Percentiles rank a stretch among this genome's conserved stretches.
phyloP scores from a whole-genome alignment of 2,329 filamentous ascomycete species.

The Fusarium aywerte region DNA sequence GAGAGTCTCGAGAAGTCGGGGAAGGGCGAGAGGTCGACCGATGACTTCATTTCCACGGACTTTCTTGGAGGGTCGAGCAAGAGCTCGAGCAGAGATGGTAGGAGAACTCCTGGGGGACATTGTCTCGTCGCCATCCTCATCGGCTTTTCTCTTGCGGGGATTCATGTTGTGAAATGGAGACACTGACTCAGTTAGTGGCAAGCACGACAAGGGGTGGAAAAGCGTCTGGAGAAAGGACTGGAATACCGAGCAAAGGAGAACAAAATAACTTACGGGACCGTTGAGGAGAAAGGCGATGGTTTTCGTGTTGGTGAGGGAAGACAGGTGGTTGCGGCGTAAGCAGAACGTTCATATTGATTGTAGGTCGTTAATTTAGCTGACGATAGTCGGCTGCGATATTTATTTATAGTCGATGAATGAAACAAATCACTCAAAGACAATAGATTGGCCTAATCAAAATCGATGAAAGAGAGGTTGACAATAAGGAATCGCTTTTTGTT shows the following conservation, averaged over 20 bases:
- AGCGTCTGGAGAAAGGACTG: background rate
- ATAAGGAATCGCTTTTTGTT: slow-evolving; percentile 2
- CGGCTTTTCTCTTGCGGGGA: slow-evolving; percentile 85
- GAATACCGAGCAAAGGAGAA: background rate
- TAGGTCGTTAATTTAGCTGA: slow-evolving; percentile 11
- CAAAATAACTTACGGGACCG: slow-evolving; percentile 63
- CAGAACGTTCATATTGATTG: slow-evolving; percentile 68
- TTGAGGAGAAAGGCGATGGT: slow-evolving; percentile 63
- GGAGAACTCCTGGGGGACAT: slow-evolving; percentile 88
- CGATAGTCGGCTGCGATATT: slow-evolving; percentile 9
- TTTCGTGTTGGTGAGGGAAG: slow-evolving; percentile 69
- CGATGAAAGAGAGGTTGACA: background rate
- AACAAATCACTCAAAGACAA: slow-evolving; percentile 19
- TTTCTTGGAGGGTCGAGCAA: slow-evolving; percentile 74
- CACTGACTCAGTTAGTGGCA: slow-evolving; percentile 48
- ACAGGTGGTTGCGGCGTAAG: slow-evolving; percentile 69
- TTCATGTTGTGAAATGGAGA: slow-evolving; percentile 65
- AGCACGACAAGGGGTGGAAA: slow-evolving; percentile 10
- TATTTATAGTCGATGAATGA: slow-evolving; percentile 28
- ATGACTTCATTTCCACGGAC: slow-evolving; percentile 71
- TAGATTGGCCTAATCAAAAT: slow-evolving; percentile 4
- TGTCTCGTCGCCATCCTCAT: slow-evolving; percentile 84
- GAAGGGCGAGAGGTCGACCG: slow-evolving; percentile 65
- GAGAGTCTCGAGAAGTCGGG: slow-evolving; percentile 91
- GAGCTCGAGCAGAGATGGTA: slow-evolving; percentile 73